A percentile compares a stretch with the other conserved stretches of the same genome.
Conservation (phyloP, 768 basidiomycete species). For the Boletus subparvulus region DNA sequence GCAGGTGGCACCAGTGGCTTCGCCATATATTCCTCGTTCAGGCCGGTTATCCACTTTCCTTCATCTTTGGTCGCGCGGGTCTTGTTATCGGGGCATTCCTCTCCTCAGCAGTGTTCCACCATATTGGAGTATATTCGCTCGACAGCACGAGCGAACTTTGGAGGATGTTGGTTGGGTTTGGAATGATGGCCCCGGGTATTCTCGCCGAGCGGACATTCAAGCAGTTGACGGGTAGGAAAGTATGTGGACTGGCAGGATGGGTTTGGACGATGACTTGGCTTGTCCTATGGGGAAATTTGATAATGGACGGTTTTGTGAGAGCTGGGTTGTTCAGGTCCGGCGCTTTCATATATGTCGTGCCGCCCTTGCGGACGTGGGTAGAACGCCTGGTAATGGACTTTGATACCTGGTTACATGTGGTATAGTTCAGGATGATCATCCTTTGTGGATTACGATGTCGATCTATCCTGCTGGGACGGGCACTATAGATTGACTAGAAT, state of each 20-base stretch:
- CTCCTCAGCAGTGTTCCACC: not conserved
- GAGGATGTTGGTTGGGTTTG: not conserved
- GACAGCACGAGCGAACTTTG: not conserved
- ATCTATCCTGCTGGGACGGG: too few species aligned
- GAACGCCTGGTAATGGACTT: not conserved
- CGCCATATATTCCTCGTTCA: conserved; percentile 1
- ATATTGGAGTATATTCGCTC: not conserved
- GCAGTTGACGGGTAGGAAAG: not conserved
- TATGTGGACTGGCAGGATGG: not conserved
- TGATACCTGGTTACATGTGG: not conserved
- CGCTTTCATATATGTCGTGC: not conserved
- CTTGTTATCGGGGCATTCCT: not conserved
- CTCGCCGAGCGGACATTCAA: not conserved
- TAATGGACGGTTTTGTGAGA: not conserved
- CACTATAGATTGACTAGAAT: too few species aligned
- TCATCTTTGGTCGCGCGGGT: not conserved
- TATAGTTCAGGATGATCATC: not conserved
- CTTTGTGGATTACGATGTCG: not conserved
- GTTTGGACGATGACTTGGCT: not conserved
- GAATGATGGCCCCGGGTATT: not conserved
- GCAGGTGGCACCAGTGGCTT: conserved; percentile 4
- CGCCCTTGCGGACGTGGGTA: not conserved
- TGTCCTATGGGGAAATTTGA: not conserved
- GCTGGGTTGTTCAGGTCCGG: not conserved
- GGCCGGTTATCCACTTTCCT: conserved; percentile 3